Evolutionary conservation across 345 rosid species (phyloP), one percentile per base, ranked within the genome.

Genomic region (Aethionema arabicum): DNA sequence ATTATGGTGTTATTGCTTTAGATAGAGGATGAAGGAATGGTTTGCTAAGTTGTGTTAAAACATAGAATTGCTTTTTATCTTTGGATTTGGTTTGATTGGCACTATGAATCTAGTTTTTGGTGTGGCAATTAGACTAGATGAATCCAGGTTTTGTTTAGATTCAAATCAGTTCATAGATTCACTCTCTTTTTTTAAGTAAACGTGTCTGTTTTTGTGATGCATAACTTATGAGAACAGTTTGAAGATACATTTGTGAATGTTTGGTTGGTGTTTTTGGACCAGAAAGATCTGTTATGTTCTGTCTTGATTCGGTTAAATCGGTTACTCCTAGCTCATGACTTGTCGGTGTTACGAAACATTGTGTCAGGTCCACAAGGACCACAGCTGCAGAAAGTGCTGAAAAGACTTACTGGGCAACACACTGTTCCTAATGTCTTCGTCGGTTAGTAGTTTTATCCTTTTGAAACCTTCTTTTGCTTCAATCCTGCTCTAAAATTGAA

Each of bases 341-440:
- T 7, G 2, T 7, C 4, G 11, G 4, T 15, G 0, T 46, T 16
- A 4, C 16, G 32, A 3, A 21, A 7, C 29, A 8, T 51, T 59
- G 27, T 21, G 2, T 66, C 72, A 93, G 99, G 96, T 74, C 74
- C 91, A n/a, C 97, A 87, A 78, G 97, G 91, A 54, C 88, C 88
- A 8, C 99, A 93, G 70, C 31, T 90, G 74, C 99, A 93, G 78
- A 85, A 79, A 58, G 78, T 82, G 41, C 70, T 93, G 67, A 95
- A 87, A 79, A 83, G 84, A 70, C 83, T 93, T 37, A 90, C 99
- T 6, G 96, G 95, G 15, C 99, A 93, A 68, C 90, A 77, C 47
- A 90, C 95, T 3, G 99, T 90, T 65, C 99, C 99, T 46, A 93
- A 87, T 81, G 95, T 93, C 38, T 93, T 93, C 56, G 84, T 93